Evolutionary conservation across 129 eudicot genomes (phyloP), one percentile per base, ranked within the genome.

Genomic region (Helianthus tuberosus): DNA sequence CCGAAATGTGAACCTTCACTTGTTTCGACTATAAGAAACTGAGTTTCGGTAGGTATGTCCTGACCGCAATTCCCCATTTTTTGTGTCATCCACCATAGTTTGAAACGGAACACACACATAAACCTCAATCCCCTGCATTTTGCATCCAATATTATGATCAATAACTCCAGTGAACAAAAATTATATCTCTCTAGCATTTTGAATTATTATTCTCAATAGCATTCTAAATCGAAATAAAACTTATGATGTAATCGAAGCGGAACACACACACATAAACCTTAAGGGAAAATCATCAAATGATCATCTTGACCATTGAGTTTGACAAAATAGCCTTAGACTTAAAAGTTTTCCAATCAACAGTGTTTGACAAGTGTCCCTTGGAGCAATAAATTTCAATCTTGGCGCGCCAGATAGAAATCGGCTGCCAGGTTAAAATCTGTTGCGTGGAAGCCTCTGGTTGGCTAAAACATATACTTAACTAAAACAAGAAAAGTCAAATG

Each of bases 41-140:
- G 98, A 10, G 98, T 93, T 85, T 93, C 98, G 17, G 84, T 76
- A 0, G 98, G 98, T 29, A 89, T 77, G 32, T 93, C 98, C 65
- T 86, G 82, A 64, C 95, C 98, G 68, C 79, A 68, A n/a, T 72
- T 80, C 27, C 98, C 98, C 90, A 93, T 93, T 80, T 90, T 82
- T 72, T 93, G 98, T 11, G 96, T 87, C 96, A 93, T 87, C 98
- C 98, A 93, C 98, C 98, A 93, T 65, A 93, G 44, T 69, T 93
- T 93, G 85, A 87, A 90, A 51, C 98, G 89, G 48, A 89, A 93
- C 39, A 86, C 88, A 79, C 92, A 85, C 95, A 93, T 85, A 71
- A 87, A 89, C 66, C 98, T 77, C 79, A 87, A 52, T 46, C 88
- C 96, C 87, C 98, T 93, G 89, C 80, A 86, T 41, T 60, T 74